Conservation (phyloP, 2,329 filamentous ascomycete species). For the Talaromyces verruculosus region DNA sequence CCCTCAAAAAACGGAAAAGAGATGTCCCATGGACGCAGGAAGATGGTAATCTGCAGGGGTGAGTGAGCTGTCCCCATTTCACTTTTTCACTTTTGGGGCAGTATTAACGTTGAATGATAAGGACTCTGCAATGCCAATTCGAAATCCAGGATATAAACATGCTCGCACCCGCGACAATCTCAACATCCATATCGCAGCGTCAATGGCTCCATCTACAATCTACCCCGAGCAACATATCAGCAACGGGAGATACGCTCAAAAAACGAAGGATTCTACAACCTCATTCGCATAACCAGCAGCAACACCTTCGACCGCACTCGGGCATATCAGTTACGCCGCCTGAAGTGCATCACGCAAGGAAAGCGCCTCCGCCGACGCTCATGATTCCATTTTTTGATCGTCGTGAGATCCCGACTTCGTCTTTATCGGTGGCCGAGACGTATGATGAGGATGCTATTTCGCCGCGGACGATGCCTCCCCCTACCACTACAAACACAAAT, state of each 20-base stretch:
- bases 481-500: not conserved
- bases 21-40: slow-evolving; percentile 25
- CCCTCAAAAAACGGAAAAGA: slow-evolving; percentile 31
- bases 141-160: slow-evolving; percentile 23
- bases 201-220: slow-evolving; percentile 20
- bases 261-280: slow-evolving; percentile 22
- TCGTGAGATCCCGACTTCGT: slow-evolving; percentile 28
- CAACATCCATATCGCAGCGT: slow-evolving; percentile 14
- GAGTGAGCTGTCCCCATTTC: not conserved
- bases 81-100: not conserved
- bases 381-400: slow-evolving; percentile 23
- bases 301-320: slow-evolving; percentile 24
- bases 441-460: slow-evolving; percentile 23
- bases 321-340: not conserved
- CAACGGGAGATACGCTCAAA: not conserved
- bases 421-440: slow-evolving; percentile 27
- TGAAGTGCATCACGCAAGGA: not conserved
- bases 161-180: slow-evolving; percentile 17
- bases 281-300: slow-evolving; percentile 18
- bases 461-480: slow-evolving; percentile 28
- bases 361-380: slow-evolving; percentile 24
- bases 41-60: slow-evolving; percentile 17
- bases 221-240: not conserved
- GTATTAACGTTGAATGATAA: not conserved
- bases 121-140: slow-evolving; percentile 19